A percentile compares a stretch with the other conserved stretches of the same genome.
Conservation (phyloP, 73 alveolate species). For the Effrenium voratum region DNA sequence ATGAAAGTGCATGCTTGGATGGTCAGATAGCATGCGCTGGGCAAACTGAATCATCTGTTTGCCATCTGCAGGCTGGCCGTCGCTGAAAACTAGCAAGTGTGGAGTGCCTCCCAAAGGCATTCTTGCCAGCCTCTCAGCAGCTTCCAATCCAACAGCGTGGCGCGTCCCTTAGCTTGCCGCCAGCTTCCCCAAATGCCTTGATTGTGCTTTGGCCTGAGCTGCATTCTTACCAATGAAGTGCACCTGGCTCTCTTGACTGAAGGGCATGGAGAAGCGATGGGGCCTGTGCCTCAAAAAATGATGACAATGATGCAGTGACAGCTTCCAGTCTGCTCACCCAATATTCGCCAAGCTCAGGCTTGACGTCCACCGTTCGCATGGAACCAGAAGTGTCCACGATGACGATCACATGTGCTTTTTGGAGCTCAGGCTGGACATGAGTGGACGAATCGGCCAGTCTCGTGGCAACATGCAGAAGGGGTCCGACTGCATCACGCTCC, state of each 20-base stretch:
- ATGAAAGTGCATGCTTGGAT: background rate
- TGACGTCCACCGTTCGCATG: conserved; percentile 58
- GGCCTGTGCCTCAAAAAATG: conserved; percentile 23
- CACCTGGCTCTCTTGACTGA: background rate
- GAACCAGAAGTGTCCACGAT: conserved; percentile 50
- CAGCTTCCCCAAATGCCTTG: background rate
- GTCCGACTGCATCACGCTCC: background rate
- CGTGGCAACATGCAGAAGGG: background rate
- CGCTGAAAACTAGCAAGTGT: conserved; percentile 22
- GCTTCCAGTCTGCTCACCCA: background rate
- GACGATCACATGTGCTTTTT: conserved; percentile 33
- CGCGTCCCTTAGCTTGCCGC: conserved; percentile 22
- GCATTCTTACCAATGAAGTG: conserved; percentile 17
- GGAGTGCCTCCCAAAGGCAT: background rate
- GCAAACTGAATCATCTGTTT: background rate
- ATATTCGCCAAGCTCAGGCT: background rate
- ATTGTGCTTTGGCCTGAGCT: background rate
- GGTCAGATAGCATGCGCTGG: background rate
- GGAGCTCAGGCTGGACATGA: background rate
- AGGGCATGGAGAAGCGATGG: conserved; percentile 2
- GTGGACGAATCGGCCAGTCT: background rate
- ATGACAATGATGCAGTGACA: background rate
- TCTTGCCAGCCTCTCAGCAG: background rate
- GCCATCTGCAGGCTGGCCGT: conserved; percentile 78
- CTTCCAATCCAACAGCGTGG: background rate